These are phyloP conservation scores for Coniochaeta sp. DNA, from an alignment of 2,329 filamentous ascomycete species.

Conservation along the genomic window DNA sequence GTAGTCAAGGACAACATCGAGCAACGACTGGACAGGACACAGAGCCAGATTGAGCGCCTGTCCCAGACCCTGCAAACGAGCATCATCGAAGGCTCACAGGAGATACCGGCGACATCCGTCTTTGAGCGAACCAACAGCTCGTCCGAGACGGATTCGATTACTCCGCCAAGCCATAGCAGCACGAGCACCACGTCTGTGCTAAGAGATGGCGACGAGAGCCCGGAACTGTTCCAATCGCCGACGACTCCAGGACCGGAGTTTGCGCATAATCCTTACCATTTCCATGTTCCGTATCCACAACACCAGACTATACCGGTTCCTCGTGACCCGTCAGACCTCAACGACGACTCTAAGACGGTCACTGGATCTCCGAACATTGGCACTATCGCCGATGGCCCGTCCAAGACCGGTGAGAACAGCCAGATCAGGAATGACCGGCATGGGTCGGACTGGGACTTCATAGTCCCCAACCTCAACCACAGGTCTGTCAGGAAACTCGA, in stretches of 20 bases:
- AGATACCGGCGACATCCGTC: constrained; percentile 32
- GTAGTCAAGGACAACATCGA: constrained; percentile 26
- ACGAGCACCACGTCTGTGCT: constrained; percentile 10
- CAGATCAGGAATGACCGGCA: not conserved
- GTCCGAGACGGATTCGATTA: constrained; percentile 39
- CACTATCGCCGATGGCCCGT: constrained; percentile 3
- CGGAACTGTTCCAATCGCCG: constrained; percentile 22
- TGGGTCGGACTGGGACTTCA: constrained; percentile 13
- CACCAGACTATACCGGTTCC: constrained; percentile 17
- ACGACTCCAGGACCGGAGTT: constrained; percentile 16
- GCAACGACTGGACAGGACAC: constrained; percentile 27
- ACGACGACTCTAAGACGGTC: constrained; percentile 24
- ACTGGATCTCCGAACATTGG: constrained; percentile 18
- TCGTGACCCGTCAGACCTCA: constrained; percentile 8
- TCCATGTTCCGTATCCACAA: constrained; percentile 27
- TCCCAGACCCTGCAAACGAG: constrained; percentile 31
- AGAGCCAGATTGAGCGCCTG: constrained; percentile 33
- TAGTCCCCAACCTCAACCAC: constrained; percentile 28
- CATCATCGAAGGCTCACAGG: constrained; percentile 26
- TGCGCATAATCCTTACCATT: constrained; percentile 27
- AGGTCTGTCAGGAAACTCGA: constrained; percentile 32
- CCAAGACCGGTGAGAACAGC: constrained; percentile 7
- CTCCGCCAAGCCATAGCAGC: constrained; percentile 27
- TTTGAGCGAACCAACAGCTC: constrained; percentile 43
- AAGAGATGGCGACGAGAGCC: constrained; percentile 16